Evolutionary conservation across 352 stramenopile species (phyloP).

Genomic region (Albugo laibachii): DNA sequence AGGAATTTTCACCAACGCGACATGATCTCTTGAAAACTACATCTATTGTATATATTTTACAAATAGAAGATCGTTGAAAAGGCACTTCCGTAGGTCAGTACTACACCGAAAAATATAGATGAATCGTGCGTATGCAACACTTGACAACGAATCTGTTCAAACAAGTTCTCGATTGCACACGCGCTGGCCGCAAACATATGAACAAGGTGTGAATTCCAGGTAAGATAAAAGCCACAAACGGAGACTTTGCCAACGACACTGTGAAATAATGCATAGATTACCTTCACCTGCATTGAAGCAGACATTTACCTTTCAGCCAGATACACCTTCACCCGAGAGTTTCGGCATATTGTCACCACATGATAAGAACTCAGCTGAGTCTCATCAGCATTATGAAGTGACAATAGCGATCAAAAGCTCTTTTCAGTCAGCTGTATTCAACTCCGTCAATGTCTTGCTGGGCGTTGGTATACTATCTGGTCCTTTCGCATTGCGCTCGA

Average conservation of each 20-base stretch:
- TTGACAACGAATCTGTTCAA: too few relatives aligned
- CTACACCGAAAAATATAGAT: too few relatives aligned
- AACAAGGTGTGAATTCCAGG: conserved; percentile 35
- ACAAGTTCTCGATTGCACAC: too few relatives aligned
- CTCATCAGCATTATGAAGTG: conserved; percentile 5
- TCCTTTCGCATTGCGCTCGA: conserved; percentile 63
- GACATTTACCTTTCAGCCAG: background rate
- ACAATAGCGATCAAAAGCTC: conserved; percentile 25
- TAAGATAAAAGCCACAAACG: conserved; percentile 7
- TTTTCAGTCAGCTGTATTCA: conserved; percentile 61
- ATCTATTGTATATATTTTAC: too few relatives aligned
- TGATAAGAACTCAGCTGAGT: conserved; percentile 16
- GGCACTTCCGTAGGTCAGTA: too few relatives aligned
- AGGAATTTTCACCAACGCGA: too few relatives aligned
- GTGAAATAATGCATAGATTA: conserved; percentile 14
- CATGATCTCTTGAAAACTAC: too few relatives aligned
- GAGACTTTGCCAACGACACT: background rate
- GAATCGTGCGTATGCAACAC: too few relatives aligned
- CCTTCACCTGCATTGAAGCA: conserved; percentile 24
- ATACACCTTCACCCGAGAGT: conserved; percentile 6
- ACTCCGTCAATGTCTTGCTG: conserved; percentile 74
- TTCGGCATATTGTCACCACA: conserved; percentile 22
- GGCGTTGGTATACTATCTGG: conserved; percentile 69
- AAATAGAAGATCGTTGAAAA: too few relatives aligned
- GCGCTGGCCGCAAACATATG: conserved; percentile 49